A percentile compares a stretch with the other conserved stretches of the same genome.
Evolutionary conservation across 2,329 filamentous ascomycete genomes (phyloP).

Genomic region (Fusarium sp.): DNA sequence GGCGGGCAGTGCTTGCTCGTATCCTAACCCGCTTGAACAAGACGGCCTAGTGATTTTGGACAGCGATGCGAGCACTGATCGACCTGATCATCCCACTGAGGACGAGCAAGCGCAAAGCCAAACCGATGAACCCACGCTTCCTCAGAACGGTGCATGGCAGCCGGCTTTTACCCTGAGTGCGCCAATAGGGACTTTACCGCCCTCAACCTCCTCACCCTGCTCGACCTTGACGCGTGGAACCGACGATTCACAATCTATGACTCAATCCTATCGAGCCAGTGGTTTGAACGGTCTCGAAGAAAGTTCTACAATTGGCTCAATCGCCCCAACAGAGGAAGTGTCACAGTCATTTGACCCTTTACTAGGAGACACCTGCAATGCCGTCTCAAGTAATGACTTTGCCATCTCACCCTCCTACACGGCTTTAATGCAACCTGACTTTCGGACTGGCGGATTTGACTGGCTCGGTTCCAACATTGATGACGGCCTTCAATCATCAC

Average conservation of each 20-base stretch:
- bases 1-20: neutral
- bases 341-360: neutral
- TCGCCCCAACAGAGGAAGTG: too few relatives aligned
- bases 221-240: neutral
- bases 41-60: neutral
- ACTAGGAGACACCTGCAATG: neutral
- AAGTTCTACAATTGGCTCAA: neutral
- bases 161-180: neutral
- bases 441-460: neutral
- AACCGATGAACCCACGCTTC: accelerated
- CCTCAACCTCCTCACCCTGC: neutral
- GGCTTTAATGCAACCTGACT: neutral
- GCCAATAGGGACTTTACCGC: neutral
- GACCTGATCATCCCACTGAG: neutral
- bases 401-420: neutral
- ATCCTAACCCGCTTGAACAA: neutral
- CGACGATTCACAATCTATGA: neutral
- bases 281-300: neutral
- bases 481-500: neutral
- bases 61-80: neutral
- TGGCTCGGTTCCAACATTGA: neutral
- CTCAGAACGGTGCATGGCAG: neutral
- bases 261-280: neutral
- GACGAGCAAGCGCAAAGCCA: neutral
- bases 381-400: neutral